Conservation (phyloP, 441 rosid species). For the Gossypium davidsonii region DNA sequence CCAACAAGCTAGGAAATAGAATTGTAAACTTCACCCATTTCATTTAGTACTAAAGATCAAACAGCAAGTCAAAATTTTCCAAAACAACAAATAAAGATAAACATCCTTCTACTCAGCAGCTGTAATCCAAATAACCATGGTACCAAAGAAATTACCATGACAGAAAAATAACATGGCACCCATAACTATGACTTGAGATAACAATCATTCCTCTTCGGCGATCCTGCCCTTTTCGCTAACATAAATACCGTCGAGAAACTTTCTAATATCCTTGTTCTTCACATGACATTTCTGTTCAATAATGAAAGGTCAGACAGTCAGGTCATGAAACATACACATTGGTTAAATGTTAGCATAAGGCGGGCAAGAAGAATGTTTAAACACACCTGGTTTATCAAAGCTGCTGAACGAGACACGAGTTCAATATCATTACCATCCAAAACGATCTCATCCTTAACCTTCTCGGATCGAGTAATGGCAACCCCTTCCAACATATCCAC, state of each 20-base stretch:
- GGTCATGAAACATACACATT: not conserved
- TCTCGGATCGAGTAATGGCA: slow-evolving; percentile 60
- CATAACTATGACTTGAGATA: not conserved
- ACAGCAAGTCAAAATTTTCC: not conserved
- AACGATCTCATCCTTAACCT: slow-evolving; percentile 73
- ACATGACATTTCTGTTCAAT: slow-evolving; percentile 76
- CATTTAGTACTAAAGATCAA: not conserved
- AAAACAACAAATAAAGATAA: not conserved
- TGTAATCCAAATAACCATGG: not conserved
- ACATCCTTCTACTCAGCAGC: not conserved
- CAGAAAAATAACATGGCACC: not conserved
- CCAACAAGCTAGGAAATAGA: not conserved
- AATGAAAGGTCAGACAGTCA: not conserved
- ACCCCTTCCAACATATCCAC: slow-evolving; percentile 91
- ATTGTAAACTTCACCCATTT: not conserved
- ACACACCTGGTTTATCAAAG: slow-evolving; percentile 71
- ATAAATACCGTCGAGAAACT: slow-evolving; percentile 73
- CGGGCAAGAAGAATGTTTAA: not conserved
- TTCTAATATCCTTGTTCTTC: slow-evolving; percentile 80
- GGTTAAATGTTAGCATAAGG: not conserved
- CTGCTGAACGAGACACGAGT: slow-evolving; percentile 69
- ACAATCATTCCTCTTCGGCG: slow-evolving; percentile 33
- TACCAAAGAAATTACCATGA: not conserved
- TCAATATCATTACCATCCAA: slow-evolving; percentile 73
- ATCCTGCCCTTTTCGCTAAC: slow-evolving; percentile 68